These are phyloP conservation scores for Rickenella mellea DNA, from an alignment of 768 basidiomycete genomes.

Conservation along the genomic window DNA sequence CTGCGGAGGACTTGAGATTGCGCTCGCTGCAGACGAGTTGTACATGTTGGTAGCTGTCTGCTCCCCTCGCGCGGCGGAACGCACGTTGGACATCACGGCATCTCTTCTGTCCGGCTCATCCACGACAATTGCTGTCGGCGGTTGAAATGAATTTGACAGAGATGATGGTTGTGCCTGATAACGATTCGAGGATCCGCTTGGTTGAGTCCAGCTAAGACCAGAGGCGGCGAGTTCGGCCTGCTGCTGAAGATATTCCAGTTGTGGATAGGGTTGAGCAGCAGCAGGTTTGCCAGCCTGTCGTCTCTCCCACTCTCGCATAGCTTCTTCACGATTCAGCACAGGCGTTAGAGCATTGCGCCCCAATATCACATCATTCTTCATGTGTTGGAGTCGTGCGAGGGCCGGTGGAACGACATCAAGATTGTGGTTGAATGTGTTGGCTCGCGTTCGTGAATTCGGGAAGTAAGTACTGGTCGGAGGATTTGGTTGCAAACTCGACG, in stretches of 20 bases:
- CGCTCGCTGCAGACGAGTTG: conserved; percentile 26
- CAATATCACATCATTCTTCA: conserved; percentile 74
- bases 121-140: conserved; percentile 47
- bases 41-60: conserved; percentile 31
- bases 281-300: conserved; percentile 66
- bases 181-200: conserved; percentile 21
- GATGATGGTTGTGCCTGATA: conserved; percentile 60
- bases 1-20: conserved; percentile 71
- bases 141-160: conserved; percentile 55
- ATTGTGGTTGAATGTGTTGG: conserved; percentile 84
- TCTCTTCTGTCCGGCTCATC: conserved; percentile 68
- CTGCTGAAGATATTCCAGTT: conserved; percentile 86
- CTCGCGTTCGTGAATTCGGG: conserved; percentile 60
- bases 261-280: conserved; percentile 75
- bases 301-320: conserved; percentile 93
- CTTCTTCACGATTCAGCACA: conserved; percentile 89
- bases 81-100: conserved; percentile 74
- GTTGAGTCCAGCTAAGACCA: conserved; percentile 47
- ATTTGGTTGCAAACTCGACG: conserved; percentile 26
- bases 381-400: conserved; percentile 78
- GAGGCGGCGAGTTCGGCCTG: conserved; percentile 79
- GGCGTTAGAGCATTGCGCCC: conserved; percentile 84
- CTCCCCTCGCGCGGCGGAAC: conserved; percentile 50
- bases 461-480: conserved; percentile 63
- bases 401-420: conserved; percentile 94